Evolutionary conservation across 2,329 filamentous ascomycete genomes (phyloP).

Genomic region (Biscogniauxia sp.): DNA sequence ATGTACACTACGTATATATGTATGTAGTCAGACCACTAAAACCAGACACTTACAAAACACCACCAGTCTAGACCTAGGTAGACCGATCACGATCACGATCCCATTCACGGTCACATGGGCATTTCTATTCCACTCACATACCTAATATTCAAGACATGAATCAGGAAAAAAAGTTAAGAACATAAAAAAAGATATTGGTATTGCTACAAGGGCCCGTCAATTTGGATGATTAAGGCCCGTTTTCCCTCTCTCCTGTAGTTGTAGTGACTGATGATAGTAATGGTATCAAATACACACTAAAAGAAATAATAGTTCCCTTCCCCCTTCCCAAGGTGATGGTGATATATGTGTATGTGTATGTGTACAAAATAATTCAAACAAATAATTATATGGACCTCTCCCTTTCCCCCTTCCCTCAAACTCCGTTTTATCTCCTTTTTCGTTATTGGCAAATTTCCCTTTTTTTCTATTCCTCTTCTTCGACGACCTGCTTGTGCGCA

Average conservation of each 20-base stretch:
- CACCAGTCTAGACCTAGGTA: too few relatives aligned
- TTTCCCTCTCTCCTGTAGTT: background rate
- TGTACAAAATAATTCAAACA: background rate
- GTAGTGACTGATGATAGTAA: background rate
- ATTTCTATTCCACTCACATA: background rate
- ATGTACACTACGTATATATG: too few relatives aligned
- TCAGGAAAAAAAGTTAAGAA: background rate
- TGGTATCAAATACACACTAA: background rate
- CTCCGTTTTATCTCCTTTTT: conserved; percentile 3
- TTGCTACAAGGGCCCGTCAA: background rate
- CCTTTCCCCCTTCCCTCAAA: conserved; percentile 7
- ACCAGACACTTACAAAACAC: background rate
- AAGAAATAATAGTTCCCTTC: background rate
- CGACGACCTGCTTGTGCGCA: conserved; percentile 27
- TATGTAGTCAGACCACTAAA: too few relatives aligned
- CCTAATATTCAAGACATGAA: background rate
- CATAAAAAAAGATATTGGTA: background rate
- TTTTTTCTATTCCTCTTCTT: conserved; percentile 23
- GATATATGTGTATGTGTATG: background rate
- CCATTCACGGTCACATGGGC: too few relatives aligned
- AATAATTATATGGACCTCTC: conserved; percentile 4
- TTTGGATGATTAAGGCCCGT: background rate
- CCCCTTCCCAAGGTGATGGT: background rate
- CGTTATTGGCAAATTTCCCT: background rate
- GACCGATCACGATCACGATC: too few relatives aligned